Percentiles rank a stretch among this genome's conserved stretches.
Conservation (phyloP, 495 filamentous ascomycete genomes). For the Echria macrotheca region DNA sequence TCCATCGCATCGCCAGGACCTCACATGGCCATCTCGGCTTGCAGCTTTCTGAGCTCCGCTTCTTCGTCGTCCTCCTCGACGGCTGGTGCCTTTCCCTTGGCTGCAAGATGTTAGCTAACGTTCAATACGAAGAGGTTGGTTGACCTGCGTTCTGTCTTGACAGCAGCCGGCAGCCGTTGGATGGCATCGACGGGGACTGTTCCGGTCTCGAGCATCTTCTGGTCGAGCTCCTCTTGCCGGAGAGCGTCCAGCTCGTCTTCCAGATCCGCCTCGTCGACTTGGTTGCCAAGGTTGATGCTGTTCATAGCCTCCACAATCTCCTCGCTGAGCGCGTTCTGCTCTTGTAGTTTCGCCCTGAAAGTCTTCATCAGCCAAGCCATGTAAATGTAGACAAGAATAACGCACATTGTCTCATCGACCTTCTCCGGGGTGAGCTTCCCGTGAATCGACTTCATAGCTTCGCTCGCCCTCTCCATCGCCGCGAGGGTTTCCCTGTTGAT, state of each 20-base stretch:
- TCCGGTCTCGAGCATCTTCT: conserved; percentile 88
- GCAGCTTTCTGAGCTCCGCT: conserved; percentile 86
- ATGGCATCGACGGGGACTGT: conserved; percentile 64
- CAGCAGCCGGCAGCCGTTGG: conserved; percentile 64
- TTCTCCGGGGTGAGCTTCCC: conserved; percentile 83
- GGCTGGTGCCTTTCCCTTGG: conserved; percentile 52
- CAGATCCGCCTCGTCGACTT: conserved; percentile 80
- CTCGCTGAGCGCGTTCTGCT: conserved; percentile 86
- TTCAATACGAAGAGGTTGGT: not conserved
- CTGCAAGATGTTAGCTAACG: conserved; percentile 33
- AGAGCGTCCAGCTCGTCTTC: conserved; percentile 70
- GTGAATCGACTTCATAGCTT: conserved; percentile 90
- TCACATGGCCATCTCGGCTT: conserved; percentile 97
- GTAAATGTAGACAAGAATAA: conserved; percentile 20
- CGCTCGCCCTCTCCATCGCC: conserved; percentile 84
- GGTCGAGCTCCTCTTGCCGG: conserved; percentile 82
- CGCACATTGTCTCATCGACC: conserved; percentile 93
- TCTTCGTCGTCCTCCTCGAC: conserved; percentile 90
- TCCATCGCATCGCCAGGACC: not conserved
- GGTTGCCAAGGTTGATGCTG: conserved; percentile 59
- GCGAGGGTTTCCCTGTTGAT: conserved; percentile 95
- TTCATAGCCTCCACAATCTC: conserved; percentile 87
- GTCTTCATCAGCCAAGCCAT: too few species aligned
- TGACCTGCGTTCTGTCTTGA: conserved; percentile 68
- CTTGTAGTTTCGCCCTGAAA: conserved; percentile 80